Evolutionary conservation across 805 yeast genomes (phyloP).

Genomic region (Pichia deserticola): DNA sequence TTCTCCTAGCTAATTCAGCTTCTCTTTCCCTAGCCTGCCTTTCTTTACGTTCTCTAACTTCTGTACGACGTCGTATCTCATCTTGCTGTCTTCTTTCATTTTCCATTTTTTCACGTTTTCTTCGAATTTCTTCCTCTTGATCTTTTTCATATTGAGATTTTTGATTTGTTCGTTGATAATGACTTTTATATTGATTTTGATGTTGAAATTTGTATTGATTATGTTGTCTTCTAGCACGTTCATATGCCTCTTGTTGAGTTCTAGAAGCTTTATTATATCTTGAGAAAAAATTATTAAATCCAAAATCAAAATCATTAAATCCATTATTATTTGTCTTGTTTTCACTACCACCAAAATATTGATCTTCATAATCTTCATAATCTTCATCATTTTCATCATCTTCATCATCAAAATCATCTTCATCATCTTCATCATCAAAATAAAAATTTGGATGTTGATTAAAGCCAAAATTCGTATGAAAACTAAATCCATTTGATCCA

Average conservation of each 20-base stretch:
- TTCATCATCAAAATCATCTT: neutral
- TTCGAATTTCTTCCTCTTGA: neutral
- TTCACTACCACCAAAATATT: neutral
- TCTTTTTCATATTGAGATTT: neutral
- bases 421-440: neutral
- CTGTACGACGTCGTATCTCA: slow-evolving; percentile 3
- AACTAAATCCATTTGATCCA: too few species aligned
- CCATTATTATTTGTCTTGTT: neutral
- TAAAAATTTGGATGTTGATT: too few species aligned
- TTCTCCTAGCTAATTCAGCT: slow-evolving; percentile 2
- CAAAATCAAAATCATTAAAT: neutral
- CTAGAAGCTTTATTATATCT: neutral
- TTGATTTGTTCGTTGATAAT: neutral
- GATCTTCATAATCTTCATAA: neutral
- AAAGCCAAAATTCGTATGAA: too few species aligned
- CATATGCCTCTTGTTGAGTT: neutral
- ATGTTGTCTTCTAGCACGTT: slow-evolving; percentile 1
- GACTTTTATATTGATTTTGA: neutral
- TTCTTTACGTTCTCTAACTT: neutral
- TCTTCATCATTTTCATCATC: neutral
- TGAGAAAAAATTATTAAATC: neutral
- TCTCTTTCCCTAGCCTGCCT: slow-evolving; percentile 1
- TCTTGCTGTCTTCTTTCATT: neutral
- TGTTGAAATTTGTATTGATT: neutral
- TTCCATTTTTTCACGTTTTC: neutral